Percentiles rank a stretch among this genome's conserved stretches.
Evolutionary conservation across 768 basidiomycete species (phyloP).

Genomic region (Mycena haematopus): DNA sequence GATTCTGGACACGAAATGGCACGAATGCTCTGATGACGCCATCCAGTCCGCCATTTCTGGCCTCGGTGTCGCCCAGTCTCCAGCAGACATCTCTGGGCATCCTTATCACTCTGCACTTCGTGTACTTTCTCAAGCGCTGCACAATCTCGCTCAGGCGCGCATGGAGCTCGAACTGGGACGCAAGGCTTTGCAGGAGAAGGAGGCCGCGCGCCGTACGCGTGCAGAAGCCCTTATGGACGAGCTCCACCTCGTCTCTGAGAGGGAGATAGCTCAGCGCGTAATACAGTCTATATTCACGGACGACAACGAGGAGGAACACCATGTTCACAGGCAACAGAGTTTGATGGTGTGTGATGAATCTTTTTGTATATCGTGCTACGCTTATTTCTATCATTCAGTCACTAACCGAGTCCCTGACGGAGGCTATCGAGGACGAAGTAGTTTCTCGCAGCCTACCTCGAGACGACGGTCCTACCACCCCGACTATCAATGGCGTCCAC

Average conservation of each 20-base stretch:
- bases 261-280: constrained; percentile 70
- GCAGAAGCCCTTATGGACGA: constrained; percentile 64
- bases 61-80: constrained; percentile 51
- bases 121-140: constrained; percentile 70
- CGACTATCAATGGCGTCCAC: constrained; percentile 32
- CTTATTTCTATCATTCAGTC: constrained; percentile 42
- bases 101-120: constrained; percentile 75
- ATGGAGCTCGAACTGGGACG: constrained; percentile 70
- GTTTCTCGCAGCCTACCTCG: constrained; percentile 42
- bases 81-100: constrained; percentile 51
- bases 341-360: constrained; percentile 52
- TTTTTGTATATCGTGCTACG: background rate
- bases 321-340: constrained; percentile 64
- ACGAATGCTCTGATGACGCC: constrained; percentile 76
- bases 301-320: constrained; percentile 52
- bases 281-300: constrained; percentile 70
- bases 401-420: constrained; percentile 58
- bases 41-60: constrained; percentile 68
- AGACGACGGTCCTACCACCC: background rate
- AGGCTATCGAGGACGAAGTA: constrained; percentile 60
- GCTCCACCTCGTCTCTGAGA: constrained; percentile 59
- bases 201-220: constrained; percentile 54
- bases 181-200: constrained; percentile 62
- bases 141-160: constrained; percentile 60
- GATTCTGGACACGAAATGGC: constrained; percentile 76